Conservation (phyloP, 257 asterid genomes). For the Penstemon barbatus region DNA sequence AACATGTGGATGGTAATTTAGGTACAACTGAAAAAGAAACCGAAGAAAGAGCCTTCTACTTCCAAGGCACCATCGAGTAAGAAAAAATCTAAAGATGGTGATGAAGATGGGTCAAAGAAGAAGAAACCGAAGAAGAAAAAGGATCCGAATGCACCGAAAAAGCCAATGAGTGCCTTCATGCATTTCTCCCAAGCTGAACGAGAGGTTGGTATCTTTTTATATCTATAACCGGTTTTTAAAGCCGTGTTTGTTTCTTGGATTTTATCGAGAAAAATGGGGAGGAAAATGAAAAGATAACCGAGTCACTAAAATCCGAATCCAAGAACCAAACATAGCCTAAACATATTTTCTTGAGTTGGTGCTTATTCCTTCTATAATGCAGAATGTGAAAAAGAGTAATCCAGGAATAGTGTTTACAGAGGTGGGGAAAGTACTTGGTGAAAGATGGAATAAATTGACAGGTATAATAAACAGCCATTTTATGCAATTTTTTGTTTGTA, state of each 20-base stretch:
- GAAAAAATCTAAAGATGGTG: conserved; percentile 63
- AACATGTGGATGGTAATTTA: conserved; percentile 34
- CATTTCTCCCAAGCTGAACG: conserved; percentile 78
- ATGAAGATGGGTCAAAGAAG: conserved; percentile 66
- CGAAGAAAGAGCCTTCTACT: conserved; percentile 60
- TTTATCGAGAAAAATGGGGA: no score
- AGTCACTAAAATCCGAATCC: no score
- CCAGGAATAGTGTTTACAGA: conserved; percentile 82
- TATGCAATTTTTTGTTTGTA: background rate
- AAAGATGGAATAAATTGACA: conserved; percentile 85
- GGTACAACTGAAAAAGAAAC: conserved; percentile 60
- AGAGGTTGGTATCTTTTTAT: conserved; percentile 53
- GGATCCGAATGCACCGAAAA: conserved; percentile 95
- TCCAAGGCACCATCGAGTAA: conserved; percentile 60
- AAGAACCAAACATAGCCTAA: no score
- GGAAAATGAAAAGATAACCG: no score
- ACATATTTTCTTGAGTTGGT: background rate
- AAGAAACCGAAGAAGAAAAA: conserved; percentile 83
- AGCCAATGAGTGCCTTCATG: conserved; percentile 84
- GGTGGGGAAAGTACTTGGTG: conserved; percentile 76
- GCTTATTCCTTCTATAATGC: conserved; percentile 17
- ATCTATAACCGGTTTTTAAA: background rate
- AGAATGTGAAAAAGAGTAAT: conserved; percentile 73
- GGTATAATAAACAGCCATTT: conserved; percentile 35
- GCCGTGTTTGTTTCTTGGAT: no score